These are phyloP conservation scores for Dothideomycetidae sp. DNA, from an alignment of 2,329 filamentous ascomycete species.

Conservation along the genomic window DNA sequence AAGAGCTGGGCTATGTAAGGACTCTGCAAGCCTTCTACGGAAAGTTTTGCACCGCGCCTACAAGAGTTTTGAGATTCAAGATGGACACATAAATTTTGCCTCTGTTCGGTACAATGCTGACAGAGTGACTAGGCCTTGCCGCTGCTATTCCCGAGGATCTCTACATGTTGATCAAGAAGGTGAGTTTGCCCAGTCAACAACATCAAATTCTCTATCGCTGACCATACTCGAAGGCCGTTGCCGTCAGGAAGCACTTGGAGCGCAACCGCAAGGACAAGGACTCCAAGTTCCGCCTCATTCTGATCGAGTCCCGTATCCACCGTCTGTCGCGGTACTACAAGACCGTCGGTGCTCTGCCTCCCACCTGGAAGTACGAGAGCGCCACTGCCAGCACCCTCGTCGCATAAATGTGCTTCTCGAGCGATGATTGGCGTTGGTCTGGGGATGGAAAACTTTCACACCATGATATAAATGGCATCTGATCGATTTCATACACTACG, in stretches of 20 bases:
- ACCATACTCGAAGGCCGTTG: conserved; percentile 60
- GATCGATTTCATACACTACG: not conserved
- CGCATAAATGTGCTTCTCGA: conserved; percentile 46
- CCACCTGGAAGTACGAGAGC: conserved; percentile 98
- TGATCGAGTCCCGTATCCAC: conserved; percentile 99
- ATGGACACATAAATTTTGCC: conserved; percentile 24
- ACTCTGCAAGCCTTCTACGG: conserved; percentile 18
- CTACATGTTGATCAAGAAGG: conserved; percentile 99
- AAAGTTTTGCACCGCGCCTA: conserved; percentile 16
- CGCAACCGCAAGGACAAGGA: conserved; percentile 99
- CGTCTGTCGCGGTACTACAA: conserved; percentile 99
- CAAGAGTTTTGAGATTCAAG: conserved; percentile 21
- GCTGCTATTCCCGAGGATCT: conserved; percentile 98
- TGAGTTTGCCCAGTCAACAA: conserved; percentile 28
- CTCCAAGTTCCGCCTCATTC: conserved; percentile 99
- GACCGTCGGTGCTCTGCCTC: conserved; percentile 69
- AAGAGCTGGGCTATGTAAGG: not conserved
- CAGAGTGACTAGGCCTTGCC: conserved; percentile 65
- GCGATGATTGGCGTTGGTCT: conserved; percentile 1
- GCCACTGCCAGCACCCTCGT: conserved; percentile 91
- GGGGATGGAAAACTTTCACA: conserved; percentile 4
- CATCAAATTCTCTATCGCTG: not conserved
- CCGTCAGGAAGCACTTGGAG: conserved; percentile 99
- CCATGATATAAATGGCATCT: too few species aligned
- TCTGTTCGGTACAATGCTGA: conserved; percentile 31